Conservation (phyloP, 1,284 basidiomycete genomes). For the Phlebopus sp. region DNA sequence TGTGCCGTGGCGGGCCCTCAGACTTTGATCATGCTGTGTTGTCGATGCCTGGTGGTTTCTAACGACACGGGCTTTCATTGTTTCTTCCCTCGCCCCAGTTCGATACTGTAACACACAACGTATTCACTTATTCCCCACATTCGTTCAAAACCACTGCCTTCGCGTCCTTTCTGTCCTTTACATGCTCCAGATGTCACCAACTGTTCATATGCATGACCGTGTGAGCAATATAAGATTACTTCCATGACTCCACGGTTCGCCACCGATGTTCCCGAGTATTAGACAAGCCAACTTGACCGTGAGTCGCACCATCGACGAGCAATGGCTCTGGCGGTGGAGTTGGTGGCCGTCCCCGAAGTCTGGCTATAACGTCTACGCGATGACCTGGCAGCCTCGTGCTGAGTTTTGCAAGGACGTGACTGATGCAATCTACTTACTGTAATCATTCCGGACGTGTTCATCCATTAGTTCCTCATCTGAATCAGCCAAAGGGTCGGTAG, state of each 20-base stretch:
- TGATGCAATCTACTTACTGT: constrained; percentile 43
- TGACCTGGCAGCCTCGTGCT: constrained; percentile 36
- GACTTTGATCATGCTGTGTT: constrained; percentile 41
- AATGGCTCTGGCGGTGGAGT: constrained; percentile 35
- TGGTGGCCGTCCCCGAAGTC: constrained; percentile 41
- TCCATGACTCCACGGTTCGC: constrained; percentile 41
- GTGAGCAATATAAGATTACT: constrained; percentile 15
- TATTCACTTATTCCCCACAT: neutral
- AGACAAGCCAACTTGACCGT: constrained; percentile 7
- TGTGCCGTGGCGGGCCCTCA: constrained; percentile 36
- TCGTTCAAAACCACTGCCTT: neutral
- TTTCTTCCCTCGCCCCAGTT: neutral
- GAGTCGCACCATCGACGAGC: constrained; percentile 5
- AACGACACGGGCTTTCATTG: neutral
- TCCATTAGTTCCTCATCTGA: constrained; percentile 70
- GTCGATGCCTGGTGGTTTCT: constrained; percentile 5
- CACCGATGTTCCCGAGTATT: constrained; percentile 34
- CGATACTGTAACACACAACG: neutral
- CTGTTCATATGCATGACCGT: constrained; percentile 1
- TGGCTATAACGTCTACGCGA: constrained; percentile 46
- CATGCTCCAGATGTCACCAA: neutral
- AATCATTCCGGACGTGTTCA: constrained; percentile 60
- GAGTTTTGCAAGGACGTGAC: neutral
- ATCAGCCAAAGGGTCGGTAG: constrained; percentile 62
- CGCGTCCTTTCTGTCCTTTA: constrained; percentile 2